phyloP scores from a whole-genome alignment of 768 basidiomycete species.

The Tulasnella sp. region DNA sequence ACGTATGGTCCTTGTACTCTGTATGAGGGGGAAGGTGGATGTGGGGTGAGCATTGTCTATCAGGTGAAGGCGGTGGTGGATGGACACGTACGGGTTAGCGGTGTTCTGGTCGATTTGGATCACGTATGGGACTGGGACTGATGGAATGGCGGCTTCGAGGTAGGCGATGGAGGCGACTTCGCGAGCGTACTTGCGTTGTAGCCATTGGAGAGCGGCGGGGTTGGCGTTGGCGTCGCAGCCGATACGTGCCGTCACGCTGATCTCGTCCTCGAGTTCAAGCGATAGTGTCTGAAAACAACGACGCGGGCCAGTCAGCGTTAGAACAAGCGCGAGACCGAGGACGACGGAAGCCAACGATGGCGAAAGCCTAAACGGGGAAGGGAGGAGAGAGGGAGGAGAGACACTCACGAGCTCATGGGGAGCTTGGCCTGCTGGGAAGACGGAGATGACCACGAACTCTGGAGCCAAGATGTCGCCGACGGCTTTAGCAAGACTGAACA shows the following conservation, averaged over 20 bases:
- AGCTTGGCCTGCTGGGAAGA: neutral
- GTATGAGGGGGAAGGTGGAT: neutral
- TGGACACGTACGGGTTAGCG: neutral
- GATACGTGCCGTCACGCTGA: conserved; percentile 3
- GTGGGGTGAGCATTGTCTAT: neutral
- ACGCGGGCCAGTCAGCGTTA: neutral
- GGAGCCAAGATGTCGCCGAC: conserved; percentile 5
- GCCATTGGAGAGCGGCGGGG: conserved; percentile 11
- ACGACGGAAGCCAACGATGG: neutral
- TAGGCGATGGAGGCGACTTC: conserved; percentile 8
- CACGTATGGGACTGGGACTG: conserved; percentile 5
- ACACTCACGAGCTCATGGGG: conserved; percentile 6
- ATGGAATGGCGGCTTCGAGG: conserved; percentile 6
- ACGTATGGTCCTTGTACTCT: conserved; percentile 7
- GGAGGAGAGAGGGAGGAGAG: neutral
- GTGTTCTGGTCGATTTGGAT: conserved; percentile 12
- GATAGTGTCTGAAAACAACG: neutral
- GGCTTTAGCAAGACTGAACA: conserved; percentile 10
- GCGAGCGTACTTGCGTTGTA: conserved; percentile 10
- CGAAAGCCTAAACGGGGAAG: neutral
- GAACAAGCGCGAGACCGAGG: too few species aligned
- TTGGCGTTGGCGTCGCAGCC: conserved; percentile 9
- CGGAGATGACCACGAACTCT: conserved; percentile 10
- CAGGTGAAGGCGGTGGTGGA: neutral
- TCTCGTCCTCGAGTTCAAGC: conserved; percentile 12